Evolutionary conservation across 148 eudicot species (phyloP), one percentile per base, ranked within the genome.

Genomic region (Salicornia ramosissima): DNA sequence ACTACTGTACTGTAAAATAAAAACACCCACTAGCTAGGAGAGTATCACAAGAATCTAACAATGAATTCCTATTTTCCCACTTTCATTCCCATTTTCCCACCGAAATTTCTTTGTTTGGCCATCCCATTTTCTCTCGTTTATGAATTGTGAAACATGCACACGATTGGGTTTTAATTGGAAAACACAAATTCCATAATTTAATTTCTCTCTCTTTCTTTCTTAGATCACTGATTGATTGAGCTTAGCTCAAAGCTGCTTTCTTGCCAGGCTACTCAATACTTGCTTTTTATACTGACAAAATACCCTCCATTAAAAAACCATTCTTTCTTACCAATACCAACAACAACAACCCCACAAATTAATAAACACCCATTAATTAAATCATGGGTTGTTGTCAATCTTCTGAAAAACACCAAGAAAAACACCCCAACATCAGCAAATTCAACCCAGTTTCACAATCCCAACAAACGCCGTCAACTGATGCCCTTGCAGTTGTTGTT

Each of bases 381-480:
- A 56, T 18, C 71, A 86, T 86, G 85, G 87, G 88, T 25, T 87
- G 92, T 68, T 87, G 92, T 73, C 80, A 76, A 43, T 85, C 92
- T n/a, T 60, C 78, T 28, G 86, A 77, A 46, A 79, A 84, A 61
- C 75, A 80, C 66, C 86, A 74, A 57, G 81, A 70, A 68, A 72
- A 74, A 24, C 70, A 78, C 73, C 64, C 42, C 22, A 57, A 63
- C 1, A 46, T 19, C 68, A 54, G 13, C 69, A 8, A 46, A 16
- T 8, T 63, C 25, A 40, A 53, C 51, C 75, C 62, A 65, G 65
- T 65, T 68, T 73, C 14, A 55, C 65, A 63, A 25, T 31, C 31
- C 56, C 75, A n/a, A 10, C 76, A 67, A 29, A 80, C 71, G 18
- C 82, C 72, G 1, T 61, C 64, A 34, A 14, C 71, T 45, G 70